A percentile compares a stretch with the other conserved stretches of the same genome.
Evolutionary conservation across 176 grass and related monocot species (phyloP).

Genomic region (Saccharum spontaneum): DNA sequence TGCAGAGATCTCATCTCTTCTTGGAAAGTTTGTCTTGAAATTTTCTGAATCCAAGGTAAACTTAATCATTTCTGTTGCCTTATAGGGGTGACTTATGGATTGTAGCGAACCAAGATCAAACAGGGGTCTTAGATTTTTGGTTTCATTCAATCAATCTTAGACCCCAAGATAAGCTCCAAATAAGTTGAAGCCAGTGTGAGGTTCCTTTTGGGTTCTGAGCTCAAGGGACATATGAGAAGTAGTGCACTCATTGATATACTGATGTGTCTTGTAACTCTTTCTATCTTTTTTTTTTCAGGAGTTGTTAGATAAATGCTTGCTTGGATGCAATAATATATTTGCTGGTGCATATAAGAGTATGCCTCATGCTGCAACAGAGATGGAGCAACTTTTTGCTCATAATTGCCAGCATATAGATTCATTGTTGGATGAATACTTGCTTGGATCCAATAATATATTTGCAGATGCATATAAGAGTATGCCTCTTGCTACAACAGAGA

Average conservation of each 20-base stretch:
- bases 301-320: conserved; percentile 62
- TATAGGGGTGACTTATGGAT: not conserved
- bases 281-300: conserved; percentile 41
- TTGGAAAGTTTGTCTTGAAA: conserved; percentile 57
- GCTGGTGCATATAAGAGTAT: conserved; percentile 36
- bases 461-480: conserved; percentile 37
- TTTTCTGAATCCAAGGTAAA: conserved; percentile 86
- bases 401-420: conserved; percentile 55
- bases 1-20: conserved; percentile 45
- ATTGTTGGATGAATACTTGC: conserved; percentile 45
- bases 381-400: conserved; percentile 57
- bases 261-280: not conserved
- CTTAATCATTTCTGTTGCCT: conserved; percentile 13
- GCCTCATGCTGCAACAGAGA: conserved; percentile 60
- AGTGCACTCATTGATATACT: not conserved
- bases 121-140: not conserved
- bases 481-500: conserved; percentile 64
- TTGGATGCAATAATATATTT: conserved; percentile 53
- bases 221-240: not conserved
- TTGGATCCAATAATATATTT: conserved; percentile 52
- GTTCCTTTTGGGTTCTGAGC: not conserved
- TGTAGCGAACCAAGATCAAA: not conserved
- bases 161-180: not conserved
- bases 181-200: not conserved
- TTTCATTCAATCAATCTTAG: conserved; percentile 5